These are phyloP conservation scores for Saprolegnia diclina DNA, from an alignment of 352 stramenopile genomes.

Conservation along the genomic window DNA sequence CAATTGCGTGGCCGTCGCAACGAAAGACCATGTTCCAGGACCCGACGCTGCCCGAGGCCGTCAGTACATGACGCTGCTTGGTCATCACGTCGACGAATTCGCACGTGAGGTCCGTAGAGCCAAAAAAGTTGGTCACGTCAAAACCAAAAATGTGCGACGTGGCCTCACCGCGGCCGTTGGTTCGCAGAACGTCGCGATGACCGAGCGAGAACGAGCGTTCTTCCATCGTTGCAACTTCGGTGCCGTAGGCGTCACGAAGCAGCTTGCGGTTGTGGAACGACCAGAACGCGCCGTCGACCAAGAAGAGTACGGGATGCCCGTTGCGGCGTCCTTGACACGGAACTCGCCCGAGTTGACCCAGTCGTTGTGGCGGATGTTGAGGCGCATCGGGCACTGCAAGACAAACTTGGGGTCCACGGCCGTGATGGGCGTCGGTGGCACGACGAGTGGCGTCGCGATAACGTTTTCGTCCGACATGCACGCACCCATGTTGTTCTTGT, in stretches of 20 bases:
- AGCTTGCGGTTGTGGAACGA: not conserved
- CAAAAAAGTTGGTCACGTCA: constrained; percentile 13
- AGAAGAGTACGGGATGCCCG: not conserved
- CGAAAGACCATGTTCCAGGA: constrained; percentile 3
- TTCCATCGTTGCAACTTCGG: not conserved
- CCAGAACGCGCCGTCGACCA: not conserved
- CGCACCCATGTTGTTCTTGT: not conserved
- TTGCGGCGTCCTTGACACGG: not conserved
- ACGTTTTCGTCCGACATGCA: constrained; percentile 11
- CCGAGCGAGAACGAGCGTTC: not conserved
- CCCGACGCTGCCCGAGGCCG: not conserved
- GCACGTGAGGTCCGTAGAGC: not conserved
- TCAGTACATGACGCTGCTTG: not conserved
- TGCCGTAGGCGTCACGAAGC: not conserved
- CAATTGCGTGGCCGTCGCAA: not conserved
- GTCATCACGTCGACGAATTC: not conserved
- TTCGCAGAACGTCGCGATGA: not conserved
- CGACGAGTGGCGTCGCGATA: not conserved
- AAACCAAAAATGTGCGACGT: not conserved
- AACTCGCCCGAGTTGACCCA: constrained; percentile 1
- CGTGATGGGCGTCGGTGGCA: not conserved
- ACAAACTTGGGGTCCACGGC: constrained; percentile 11
- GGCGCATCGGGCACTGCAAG: not conserved
- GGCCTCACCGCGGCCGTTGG: not conserved
- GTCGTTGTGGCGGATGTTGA: constrained; percentile 15